phyloP scores from a whole-genome alignment of 78 protist genomes.

The Emiliania huxleyi region DNA sequence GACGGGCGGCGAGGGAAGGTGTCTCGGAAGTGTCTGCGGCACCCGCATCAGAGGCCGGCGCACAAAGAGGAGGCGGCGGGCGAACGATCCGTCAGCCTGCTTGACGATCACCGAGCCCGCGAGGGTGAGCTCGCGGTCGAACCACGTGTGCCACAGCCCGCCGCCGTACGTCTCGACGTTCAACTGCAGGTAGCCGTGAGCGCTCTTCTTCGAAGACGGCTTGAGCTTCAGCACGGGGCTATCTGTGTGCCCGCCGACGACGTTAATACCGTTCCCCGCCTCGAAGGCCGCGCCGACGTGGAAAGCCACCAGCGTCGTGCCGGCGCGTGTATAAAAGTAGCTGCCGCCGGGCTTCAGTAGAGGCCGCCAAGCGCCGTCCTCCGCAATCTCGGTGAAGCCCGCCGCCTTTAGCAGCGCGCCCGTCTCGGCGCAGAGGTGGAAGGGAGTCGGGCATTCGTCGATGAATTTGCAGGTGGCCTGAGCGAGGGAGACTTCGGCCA shows the following conservation, averaged over 20 bases:
- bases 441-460: slow-evolving; percentile 15
- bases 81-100: background rate
- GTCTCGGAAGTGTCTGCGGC: too few species aligned
- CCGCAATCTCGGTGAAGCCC: slow-evolving; percentile 68
- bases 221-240: background rate
- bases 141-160: slow-evolving; percentile 96
- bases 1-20: too few species aligned
- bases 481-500: too few species aligned
- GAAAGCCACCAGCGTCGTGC: slow-evolving; percentile 81
- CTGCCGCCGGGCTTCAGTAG: slow-evolving; percentile 42
- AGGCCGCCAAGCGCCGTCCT: slow-evolving; percentile 37
- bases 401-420: background rate
- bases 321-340: slow-evolving; percentile 85
- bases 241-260: slow-evolving; percentile 53
- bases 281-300: slow-evolving; percentile 80
- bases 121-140: slow-evolving; percentile 71
- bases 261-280: slow-evolving; percentile 27
- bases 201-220: background rate
- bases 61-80: slow-evolving; percentile 20
- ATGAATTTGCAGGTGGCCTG: too few species aligned
- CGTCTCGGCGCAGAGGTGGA: background rate
- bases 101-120: background rate
- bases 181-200: background rate
- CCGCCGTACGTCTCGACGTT: slow-evolving; percentile 89
- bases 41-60: slow-evolving; percentile 69